These are phyloP conservation scores for Colletotrichum sp. DNA, from an alignment of 2,329 filamentous ascomycete species.

Conservation along the genomic window DNA sequence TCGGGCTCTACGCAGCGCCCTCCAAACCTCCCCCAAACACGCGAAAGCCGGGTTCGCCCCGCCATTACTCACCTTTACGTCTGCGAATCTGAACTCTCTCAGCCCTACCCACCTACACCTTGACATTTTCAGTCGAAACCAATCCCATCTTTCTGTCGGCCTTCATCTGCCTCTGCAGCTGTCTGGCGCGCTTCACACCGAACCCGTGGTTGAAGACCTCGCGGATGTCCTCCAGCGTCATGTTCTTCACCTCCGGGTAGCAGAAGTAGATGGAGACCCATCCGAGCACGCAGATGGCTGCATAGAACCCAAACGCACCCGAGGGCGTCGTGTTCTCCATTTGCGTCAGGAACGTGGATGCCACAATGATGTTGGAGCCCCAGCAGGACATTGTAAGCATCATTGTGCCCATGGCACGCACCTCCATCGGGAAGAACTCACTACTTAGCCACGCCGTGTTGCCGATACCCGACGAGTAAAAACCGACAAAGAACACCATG, in stretches of 20 bases:
- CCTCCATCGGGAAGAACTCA: slow-evolving; percentile 52
- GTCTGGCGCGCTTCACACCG: slow-evolving; percentile 44
- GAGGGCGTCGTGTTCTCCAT: slow-evolving; percentile 55
- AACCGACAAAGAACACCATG: slow-evolving; percentile 47
- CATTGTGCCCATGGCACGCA: slow-evolving; percentile 54
- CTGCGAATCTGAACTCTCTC: background rate
- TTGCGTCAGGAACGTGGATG: slow-evolving; percentile 53
- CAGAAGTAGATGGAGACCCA: slow-evolving; percentile 52
- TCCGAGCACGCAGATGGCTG: slow-evolving; percentile 51
- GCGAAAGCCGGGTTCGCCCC: background rate
- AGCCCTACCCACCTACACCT: background rate
- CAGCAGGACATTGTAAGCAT: slow-evolving; percentile 51
- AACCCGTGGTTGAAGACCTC: slow-evolving; percentile 55
- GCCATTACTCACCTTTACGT: background rate
- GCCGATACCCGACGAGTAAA: slow-evolving; percentile 49
- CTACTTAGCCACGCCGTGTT: slow-evolving; percentile 52
- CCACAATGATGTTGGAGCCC: slow-evolving; percentile 54
- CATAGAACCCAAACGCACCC: slow-evolving; percentile 58
- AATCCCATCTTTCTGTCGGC: background rate
- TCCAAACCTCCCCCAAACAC: background rate
- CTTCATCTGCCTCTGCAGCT: slow-evolving; percentile 39
- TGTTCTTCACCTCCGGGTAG: slow-evolving; percentile 59
- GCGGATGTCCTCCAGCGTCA: slow-evolving; percentile 59
- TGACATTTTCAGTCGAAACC: background rate
- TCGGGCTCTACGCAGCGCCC: background rate